These are phyloP conservation scores for Aspergillus oerlinghausenensis DNA, from an alignment of 2,329 filamentous ascomycete genomes.

Conservation along the genomic window DNA sequence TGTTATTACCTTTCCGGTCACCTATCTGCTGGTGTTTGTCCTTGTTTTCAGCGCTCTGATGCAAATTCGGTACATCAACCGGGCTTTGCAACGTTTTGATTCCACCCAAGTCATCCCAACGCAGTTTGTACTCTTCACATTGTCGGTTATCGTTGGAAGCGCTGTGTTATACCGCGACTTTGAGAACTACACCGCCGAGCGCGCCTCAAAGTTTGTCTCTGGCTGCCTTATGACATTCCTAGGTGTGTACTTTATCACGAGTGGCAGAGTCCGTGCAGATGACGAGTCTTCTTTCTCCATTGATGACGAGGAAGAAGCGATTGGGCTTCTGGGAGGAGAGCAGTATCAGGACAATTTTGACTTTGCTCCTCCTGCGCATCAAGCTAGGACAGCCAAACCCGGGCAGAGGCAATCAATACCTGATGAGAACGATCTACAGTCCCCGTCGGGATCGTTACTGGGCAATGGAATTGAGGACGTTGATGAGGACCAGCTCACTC, in stretches of 20 bases:
- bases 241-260: conserved; percentile 96
- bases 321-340: conserved; percentile 37
- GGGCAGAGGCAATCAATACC: conserved; percentile 10
- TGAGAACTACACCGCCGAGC: conserved; percentile 68
- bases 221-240: conserved; percentile 91
- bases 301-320: conserved; percentile 56
- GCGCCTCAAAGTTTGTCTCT: conserved; percentile 78
- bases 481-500: conserved; percentile 31
- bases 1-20: conserved; percentile 86
- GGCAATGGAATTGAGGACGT: conserved; percentile 29
- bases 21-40: conserved; percentile 76
- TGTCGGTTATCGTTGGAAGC: conserved; percentile 92
- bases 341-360: conserved; percentile 33
- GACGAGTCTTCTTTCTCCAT: conserved; percentile 63
- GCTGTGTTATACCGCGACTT: conserved; percentile 94
- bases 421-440: conserved; percentile 18
- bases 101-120: conserved; percentile 97
- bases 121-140: conserved; percentile 93
- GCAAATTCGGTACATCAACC: conserved; percentile 97
- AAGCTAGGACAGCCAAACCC: conserved; percentile 15
- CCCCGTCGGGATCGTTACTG: conserved; percentile 30
- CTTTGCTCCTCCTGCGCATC: conserved; percentile 21
- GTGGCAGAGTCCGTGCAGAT: conserved; percentile 59
- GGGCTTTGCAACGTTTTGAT: conserved; percentile 83
- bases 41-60: conserved; percentile 82